Conservation (phyloP, 352 stramenopile genomes). For the Aphanomyces euteiches region DNA sequence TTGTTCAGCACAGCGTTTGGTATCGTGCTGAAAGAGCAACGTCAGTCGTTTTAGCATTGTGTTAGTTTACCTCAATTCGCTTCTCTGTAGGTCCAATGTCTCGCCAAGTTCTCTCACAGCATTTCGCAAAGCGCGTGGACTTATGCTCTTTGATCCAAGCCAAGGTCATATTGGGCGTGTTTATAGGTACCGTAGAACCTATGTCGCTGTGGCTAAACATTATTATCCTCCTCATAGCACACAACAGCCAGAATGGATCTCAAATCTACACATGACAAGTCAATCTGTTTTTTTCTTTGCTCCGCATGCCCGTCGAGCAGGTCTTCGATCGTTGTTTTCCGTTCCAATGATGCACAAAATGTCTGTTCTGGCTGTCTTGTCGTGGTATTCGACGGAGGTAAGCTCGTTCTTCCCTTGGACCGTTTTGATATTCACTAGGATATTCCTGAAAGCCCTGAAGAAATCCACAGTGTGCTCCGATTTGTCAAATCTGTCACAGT, state of each 20-base stretch:
- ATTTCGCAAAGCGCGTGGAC: constrained; percentile 64
- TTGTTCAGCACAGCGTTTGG: constrained; percentile 70
- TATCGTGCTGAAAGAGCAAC: not conserved
- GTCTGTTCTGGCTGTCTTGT: constrained; percentile 71
- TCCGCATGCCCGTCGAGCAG: constrained; percentile 58
- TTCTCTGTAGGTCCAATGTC: constrained; percentile 27
- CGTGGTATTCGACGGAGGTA: constrained; percentile 63
- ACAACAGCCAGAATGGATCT: constrained; percentile 67
- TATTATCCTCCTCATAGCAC: constrained; percentile 33
- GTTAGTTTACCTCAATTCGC: not conserved
- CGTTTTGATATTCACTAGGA: constrained; percentile 8
- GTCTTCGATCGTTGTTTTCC: constrained; percentile 61
- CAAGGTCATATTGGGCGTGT: constrained; percentile 70
- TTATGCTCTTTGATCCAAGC: constrained; percentile 72
- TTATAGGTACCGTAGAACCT: constrained; percentile 33
- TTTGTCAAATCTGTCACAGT: constrained; percentile 65
- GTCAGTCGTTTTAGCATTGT: too few relatives aligned
- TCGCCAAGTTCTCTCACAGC: constrained; percentile 46
- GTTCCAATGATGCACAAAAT: constrained; percentile 83
- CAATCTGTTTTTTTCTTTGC: constrained; percentile 75
- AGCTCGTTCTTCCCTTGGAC: constrained; percentile 23
- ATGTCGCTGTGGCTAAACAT: not conserved
- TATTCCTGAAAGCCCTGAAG: constrained; percentile 45
- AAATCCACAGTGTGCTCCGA: constrained; percentile 68
- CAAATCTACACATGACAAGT: constrained; percentile 39